Evolutionary conservation across 192 early-diverging fungal species (phyloP).

Genomic region (Coemansia sp.): DNA sequence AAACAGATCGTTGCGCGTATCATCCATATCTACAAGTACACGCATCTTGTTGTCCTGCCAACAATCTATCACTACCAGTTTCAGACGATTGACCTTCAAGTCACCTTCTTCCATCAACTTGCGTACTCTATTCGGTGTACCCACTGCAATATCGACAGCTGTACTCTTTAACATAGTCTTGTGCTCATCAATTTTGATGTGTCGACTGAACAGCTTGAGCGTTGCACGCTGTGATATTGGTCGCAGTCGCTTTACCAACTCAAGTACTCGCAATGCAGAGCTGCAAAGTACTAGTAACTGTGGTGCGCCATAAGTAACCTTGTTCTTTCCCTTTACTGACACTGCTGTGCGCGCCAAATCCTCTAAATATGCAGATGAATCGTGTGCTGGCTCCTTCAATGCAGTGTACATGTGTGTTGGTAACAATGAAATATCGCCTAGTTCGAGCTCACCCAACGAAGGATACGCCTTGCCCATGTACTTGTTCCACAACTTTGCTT

Average conservation of each 20-base stretch:
- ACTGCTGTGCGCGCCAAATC: constrained; percentile 33
- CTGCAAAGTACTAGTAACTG: constrained; percentile 47
- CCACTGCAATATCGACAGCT: constrained; percentile 35
- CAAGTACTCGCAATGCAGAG: constrained; percentile 42
- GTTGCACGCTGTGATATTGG: constrained; percentile 22
- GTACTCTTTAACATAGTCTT: constrained; percentile 18
- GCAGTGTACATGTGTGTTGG: constrained; percentile 25
- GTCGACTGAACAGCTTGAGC: constrained; percentile 49
- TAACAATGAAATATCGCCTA: constrained; percentile 24
- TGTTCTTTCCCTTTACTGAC: constrained; percentile 35
- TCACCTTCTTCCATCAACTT: constrained; percentile 31
- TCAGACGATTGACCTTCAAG: constrained; percentile 34
- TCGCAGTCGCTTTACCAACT: constrained; percentile 37
- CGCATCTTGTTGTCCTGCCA: constrained; percentile 55
- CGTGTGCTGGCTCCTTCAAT: not conserved
- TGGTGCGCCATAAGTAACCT: constrained; percentile 38
- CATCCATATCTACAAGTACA: constrained; percentile 52
- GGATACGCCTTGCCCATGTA: constrained; percentile 48
- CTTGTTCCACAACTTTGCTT: constrained; percentile 40
- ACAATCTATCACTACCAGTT: constrained; percentile 49
- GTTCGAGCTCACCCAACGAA: constrained; percentile 31
- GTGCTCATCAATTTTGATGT: constrained; percentile 44
- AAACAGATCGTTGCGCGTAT: constrained; percentile 44
- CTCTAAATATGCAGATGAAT: constrained; percentile 9
- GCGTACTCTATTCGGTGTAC: constrained; percentile 49